A percentile compares a stretch with the other conserved stretches of the same genome.
Conservation (phyloP, 2,329 filamentous ascomycete genomes). For the Fusarium sp. region DNA sequence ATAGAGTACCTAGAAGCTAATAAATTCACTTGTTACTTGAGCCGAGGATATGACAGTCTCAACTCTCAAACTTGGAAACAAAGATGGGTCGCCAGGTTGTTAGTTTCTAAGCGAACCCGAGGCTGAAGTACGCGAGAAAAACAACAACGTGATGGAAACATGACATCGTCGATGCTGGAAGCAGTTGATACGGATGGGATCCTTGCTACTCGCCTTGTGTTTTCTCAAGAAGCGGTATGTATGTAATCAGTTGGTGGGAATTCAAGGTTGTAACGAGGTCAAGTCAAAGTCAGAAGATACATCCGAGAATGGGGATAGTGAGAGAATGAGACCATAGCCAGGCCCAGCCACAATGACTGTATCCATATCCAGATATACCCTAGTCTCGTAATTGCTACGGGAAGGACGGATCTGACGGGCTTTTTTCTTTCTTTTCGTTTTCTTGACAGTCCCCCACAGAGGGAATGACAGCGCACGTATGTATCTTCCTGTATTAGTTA, state of each 20-base stretch:
- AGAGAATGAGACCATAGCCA: constrained; percentile 15
- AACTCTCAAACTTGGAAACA: constrained; percentile 9
- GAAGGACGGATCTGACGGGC: neutral
- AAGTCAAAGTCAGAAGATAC: neutral
- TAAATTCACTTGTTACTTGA: neutral
- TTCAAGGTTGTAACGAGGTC: neutral
- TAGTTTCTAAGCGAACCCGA: constrained; percentile 15
- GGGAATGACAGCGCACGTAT: constrained; percentile 11
- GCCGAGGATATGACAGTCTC: neutral
- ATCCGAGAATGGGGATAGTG: neutral
- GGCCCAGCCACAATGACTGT: neutral
- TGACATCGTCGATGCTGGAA: constrained; percentile 21
- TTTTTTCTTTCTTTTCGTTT: neutral
- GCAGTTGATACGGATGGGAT: constrained; percentile 2
- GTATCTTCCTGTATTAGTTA: neutral
- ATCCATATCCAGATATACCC: neutral
- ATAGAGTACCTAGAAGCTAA: neutral
- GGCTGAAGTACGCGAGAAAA: neutral
- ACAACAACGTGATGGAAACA: constrained; percentile 21
- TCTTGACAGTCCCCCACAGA: constrained; percentile 5
- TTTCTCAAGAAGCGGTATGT: constrained; percentile 8
- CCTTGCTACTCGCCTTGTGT: constrained; percentile 8
- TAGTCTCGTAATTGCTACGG: neutral
- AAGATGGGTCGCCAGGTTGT: constrained; percentile 5
- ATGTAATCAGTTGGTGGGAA: neutral